These are phyloP conservation scores for Pterocarpus santalinus DNA, from an alignment of 306 rosid genomes.

Conservation along the genomic window DNA sequence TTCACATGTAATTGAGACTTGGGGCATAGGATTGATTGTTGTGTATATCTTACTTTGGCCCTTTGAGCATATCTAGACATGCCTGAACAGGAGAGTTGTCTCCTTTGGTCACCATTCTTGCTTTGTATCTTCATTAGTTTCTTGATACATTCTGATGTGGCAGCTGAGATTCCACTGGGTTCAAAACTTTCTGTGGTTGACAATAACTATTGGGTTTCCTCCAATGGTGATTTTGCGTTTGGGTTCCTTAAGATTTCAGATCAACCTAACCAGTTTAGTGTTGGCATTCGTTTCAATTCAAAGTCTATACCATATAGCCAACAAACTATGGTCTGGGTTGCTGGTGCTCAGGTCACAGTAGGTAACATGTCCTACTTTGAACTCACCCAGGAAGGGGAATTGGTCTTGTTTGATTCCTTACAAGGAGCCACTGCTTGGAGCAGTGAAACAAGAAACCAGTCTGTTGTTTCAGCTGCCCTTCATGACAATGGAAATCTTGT, in stretches of 20 bases:
- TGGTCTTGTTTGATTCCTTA: constrained; percentile 64
- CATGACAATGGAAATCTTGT: constrained; percentile 71
- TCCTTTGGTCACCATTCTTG: constrained; percentile 48
- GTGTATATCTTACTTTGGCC: constrained; percentile 13
- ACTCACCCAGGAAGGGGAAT: constrained; percentile 60
- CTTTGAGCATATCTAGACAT: constrained; percentile 51
- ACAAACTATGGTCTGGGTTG: constrained; percentile 69
- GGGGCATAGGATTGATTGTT: constrained; percentile 16
- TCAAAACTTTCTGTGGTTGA: constrained; percentile 66
- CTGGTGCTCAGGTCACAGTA: constrained; percentile 59
- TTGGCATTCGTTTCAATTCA: constrained; percentile 70
- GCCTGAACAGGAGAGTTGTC: constrained; percentile 54
- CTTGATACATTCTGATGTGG: constrained; percentile 49
- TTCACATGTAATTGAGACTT: constrained; percentile 34
- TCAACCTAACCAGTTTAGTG: constrained; percentile 60
- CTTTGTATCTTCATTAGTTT: constrained; percentile 51
- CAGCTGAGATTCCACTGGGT: constrained; percentile 69
- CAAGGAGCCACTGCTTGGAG: constrained; percentile 54
- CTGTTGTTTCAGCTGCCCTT: constrained; percentile 66
- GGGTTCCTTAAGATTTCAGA: constrained; percentile 63
- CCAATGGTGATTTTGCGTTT: constrained; percentile 71
- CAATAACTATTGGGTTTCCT: constrained; percentile 66
- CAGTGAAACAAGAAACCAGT: constrained; percentile 49
- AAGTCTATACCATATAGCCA: constrained; percentile 59
- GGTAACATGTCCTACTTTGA: constrained; percentile 65